These are phyloP conservation scores for Hypoxylon sp. DNA, from an alignment of 2,329 filamentous ascomycete genomes.

Conservation along the genomic window DNA sequence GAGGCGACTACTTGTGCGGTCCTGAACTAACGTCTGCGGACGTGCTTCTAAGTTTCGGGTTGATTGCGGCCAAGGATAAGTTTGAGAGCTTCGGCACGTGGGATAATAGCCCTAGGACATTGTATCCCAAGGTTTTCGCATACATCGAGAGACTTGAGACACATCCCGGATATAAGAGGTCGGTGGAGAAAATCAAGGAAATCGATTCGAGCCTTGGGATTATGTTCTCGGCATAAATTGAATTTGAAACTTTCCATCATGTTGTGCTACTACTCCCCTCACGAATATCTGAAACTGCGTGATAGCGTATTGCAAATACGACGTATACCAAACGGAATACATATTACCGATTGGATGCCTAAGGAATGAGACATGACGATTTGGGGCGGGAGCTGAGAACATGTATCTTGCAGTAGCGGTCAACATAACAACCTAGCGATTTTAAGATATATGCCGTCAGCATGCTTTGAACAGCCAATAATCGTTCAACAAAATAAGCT, in stretches of 20 bases:
- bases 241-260: constrained; percentile 1
- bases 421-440: constrained; percentile 25
- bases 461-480: constrained; percentile 26
- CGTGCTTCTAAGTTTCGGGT: constrained; percentile 66
- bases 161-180: constrained; percentile 63
- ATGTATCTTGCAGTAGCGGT: constrained; percentile 35
- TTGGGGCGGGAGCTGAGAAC: constrained; percentile 27
- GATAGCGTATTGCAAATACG: constrained; percentile 1
- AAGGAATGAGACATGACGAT: constrained; percentile 4
- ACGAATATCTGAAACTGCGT: background rate
- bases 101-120: constrained; percentile 56
- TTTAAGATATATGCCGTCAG: constrained; percentile 29
- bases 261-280: background rate
- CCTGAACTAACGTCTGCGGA: constrained; percentile 64
- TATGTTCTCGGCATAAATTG: constrained; percentile 42
- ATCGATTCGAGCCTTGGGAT: constrained; percentile 60
- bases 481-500: constrained; percentile 14
- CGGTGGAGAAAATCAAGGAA: constrained; percentile 63
- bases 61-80: constrained; percentile 60
- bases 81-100: constrained; percentile 59
- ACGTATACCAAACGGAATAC: constrained; percentile 7
- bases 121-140: constrained; percentile 61
- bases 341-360: constrained; percentile 17
- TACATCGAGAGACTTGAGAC: constrained; percentile 62
- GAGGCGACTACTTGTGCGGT: constrained; percentile 64